These are phyloP conservation scores for Tulasnella sp. DNA, from an alignment of 768 basidiomycete species.

Conservation along the genomic window DNA sequence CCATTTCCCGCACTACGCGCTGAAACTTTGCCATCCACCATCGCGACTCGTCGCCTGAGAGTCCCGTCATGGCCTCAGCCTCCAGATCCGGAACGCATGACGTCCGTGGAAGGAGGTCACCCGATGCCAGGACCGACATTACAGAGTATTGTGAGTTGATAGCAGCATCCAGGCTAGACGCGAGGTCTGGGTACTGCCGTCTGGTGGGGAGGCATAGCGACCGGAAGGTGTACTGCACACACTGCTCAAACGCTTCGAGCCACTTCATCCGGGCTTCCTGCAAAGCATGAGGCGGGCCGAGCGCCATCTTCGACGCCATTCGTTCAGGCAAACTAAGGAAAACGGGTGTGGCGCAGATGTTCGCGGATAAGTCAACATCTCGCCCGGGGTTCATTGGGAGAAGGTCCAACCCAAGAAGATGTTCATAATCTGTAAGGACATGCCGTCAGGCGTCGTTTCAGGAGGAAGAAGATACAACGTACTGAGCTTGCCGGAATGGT, in stretches of 20 bases:
- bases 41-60: slow-evolving; percentile 37
- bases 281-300: slow-evolving; percentile 16
- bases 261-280: slow-evolving; percentile 31
- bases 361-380: slow-evolving; percentile 28
- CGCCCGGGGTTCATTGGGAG: slow-evolving; percentile 33
- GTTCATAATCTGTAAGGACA: slow-evolving; percentile 25
- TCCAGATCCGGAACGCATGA: too few relatives aligned
- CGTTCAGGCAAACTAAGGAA: slow-evolving; percentile 27
- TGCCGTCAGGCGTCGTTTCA: background rate
- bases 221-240: slow-evolving; percentile 39
- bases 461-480: slow-evolving; percentile 6
- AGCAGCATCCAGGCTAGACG: slow-evolving; percentile 21
- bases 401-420: slow-evolving; percentile 39
- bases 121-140: slow-evolving; percentile 36
- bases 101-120: slow-evolving; percentile 50
- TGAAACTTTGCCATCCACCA: slow-evolving; percentile 67
- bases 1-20: slow-evolving; percentile 48
- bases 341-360: slow-evolving; percentile 29
- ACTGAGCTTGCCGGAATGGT: slow-evolving; percentile 29
- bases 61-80: too few relatives aligned
- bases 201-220: slow-evolving; percentile 33
- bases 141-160: slow-evolving; percentile 29
- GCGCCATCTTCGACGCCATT: slow-evolving; percentile 9
- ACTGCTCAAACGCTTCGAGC: slow-evolving; percentile 45
- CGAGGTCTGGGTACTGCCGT: background rate